phyloP scores from a whole-genome alignment of 139 green algal species.

The Chlorella sp. region DNA sequence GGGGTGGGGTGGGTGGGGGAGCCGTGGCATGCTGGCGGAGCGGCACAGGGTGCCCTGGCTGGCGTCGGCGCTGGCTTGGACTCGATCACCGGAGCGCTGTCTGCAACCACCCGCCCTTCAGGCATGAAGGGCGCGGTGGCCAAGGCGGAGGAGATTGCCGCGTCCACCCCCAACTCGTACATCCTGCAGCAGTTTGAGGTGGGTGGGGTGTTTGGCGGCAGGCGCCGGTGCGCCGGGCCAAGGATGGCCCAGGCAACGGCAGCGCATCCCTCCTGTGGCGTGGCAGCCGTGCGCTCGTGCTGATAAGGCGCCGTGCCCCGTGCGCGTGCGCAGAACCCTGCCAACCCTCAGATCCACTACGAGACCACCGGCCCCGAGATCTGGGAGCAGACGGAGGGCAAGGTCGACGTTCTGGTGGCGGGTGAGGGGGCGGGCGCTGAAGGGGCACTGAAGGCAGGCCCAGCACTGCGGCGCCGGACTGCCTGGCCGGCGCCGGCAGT shows the following conservation, averaged over 20 bases:
- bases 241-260: constrained; percentile 55
- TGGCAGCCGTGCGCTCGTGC: no score
- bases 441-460: not conserved
- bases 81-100: not conserved
- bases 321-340: constrained; percentile 94
- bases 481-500: not conserved
- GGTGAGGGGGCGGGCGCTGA: not conserved
- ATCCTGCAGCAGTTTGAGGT: constrained; percentile 84
- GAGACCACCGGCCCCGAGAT: constrained; percentile 96
- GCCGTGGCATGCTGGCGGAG: no score
- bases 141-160: constrained; percentile 92
- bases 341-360: constrained; percentile 88
- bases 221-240: no score
- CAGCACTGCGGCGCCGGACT: not conserved
- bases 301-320: no score
- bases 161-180: constrained; percentile 60
- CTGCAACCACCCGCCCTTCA: constrained; percentile 13
- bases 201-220: no score
- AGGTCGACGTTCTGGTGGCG: constrained; percentile 65
- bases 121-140: constrained; percentile 76
- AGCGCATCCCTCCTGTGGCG: no score
- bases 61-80: not conserved
- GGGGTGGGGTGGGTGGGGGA: no score
- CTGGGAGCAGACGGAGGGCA: constrained; percentile 85
- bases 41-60: no score